A percentile compares a stretch with the other conserved stretches of the same genome.
Conservation (phyloP, 345 rosid genomes). For the Aurinia saxatilis region DNA sequence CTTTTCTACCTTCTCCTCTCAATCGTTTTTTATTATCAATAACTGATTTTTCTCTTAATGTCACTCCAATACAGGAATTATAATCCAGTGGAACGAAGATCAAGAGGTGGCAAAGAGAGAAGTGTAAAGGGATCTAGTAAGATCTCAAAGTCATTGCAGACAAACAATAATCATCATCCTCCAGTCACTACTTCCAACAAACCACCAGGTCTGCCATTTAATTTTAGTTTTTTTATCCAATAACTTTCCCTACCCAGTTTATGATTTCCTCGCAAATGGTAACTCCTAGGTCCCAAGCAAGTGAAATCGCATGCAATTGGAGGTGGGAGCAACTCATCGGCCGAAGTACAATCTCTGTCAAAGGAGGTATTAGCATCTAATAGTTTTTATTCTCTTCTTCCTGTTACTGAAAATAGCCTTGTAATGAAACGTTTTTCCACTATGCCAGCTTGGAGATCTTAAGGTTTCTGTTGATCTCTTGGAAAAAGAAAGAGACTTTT, state of each 20-base stretch:
- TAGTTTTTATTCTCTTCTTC: neutral
- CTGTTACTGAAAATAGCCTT: neutral
- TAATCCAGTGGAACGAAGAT: constrained; percentile 82
- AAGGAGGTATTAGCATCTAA: constrained; percentile 59
- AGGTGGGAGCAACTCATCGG: constrained; percentile 39
- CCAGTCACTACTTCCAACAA: constrained; percentile 16
- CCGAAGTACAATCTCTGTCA: constrained; percentile 55
- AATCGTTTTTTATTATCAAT: neutral
- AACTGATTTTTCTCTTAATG: neutral
- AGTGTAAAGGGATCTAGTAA: constrained; percentile 42
- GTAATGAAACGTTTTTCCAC: neutral
- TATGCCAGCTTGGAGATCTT: constrained; percentile 54
- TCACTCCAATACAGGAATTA: constrained; percentile 49
- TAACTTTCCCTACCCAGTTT: neutral
- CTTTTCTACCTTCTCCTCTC: neutral
- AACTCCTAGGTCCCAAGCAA: constrained; percentile 49
- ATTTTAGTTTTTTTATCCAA: neutral
- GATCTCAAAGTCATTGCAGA: constrained; percentile 68
- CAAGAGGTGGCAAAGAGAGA: constrained; percentile 68
- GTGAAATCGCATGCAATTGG: constrained; percentile 35
- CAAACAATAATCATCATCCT: constrained; percentile 44
- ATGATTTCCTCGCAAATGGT: neutral
- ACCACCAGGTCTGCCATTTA: constrained; percentile 1
- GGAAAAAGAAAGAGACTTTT: constrained; percentile 93
- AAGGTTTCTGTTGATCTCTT: constrained; percentile 68